Conservation (phyloP, 2,329 filamentous ascomycete species). For the Dactylellina drechsleri region DNA sequence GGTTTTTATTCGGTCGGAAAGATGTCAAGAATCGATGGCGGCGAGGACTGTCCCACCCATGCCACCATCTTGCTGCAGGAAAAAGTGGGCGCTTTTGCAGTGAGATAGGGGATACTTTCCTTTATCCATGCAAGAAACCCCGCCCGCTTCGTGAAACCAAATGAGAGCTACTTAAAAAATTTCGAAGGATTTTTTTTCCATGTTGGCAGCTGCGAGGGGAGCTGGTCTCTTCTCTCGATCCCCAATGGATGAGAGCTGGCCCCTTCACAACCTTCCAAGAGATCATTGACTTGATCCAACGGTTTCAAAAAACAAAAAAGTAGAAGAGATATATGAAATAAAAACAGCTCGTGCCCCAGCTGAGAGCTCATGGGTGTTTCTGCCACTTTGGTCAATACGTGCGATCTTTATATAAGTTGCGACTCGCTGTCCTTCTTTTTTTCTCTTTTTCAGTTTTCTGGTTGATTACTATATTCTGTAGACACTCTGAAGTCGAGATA, state of each 20-base stretch:
- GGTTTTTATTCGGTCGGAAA: neutral
- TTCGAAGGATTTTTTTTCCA: slow-evolving; percentile 38
- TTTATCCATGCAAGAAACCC: slow-evolving; percentile 24
- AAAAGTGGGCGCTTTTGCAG: slow-evolving; percentile 28
- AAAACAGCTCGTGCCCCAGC: slow-evolving; percentile 13
- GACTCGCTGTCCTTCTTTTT: neutral
- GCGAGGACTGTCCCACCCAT: neutral
- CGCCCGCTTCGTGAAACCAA: slow-evolving; percentile 34
- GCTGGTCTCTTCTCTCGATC: neutral
- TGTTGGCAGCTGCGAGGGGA: slow-evolving; percentile 18
- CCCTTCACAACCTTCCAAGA: slow-evolving; percentile 29
- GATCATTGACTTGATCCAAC: slow-evolving; percentile 13
- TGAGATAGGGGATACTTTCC: slow-evolving; percentile 2
- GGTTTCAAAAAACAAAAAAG: neutral
- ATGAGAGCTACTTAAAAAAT: slow-evolving; percentile 3
- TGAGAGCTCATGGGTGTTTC: slow-evolving; percentile 16
- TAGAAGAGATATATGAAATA: neutral
- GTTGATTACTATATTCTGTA: too few relatives aligned
- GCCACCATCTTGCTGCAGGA: slow-evolving; percentile 1
- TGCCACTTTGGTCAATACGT: slow-evolving; percentile 46
- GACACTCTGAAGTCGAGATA: too few relatives aligned
- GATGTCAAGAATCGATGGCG: neutral
- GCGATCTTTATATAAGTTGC: slow-evolving; percentile 30
- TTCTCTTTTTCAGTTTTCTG: neutral
- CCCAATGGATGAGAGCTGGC: neutral